Percentiles rank a stretch among this genome's conserved stretches.
Evolutionary conservation across 331 rosid species (phyloP).

Genomic region (Phaseolus coccineus): DNA sequence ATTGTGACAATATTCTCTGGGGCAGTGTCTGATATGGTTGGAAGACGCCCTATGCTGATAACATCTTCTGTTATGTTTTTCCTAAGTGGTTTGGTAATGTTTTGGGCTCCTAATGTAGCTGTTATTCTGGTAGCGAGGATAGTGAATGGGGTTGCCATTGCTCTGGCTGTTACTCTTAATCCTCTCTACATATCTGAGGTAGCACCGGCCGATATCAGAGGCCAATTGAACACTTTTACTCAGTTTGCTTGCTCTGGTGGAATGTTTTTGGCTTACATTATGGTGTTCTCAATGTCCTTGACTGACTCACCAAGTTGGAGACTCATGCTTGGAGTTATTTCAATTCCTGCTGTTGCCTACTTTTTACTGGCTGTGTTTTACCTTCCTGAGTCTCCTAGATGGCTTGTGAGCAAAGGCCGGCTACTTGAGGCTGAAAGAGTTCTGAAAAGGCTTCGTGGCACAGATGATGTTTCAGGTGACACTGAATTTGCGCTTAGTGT

Average conservation of each 20-base stretch:
- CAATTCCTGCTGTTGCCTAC: constrained; percentile 76
- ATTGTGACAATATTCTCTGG: constrained; percentile 78
- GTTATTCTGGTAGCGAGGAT: constrained; percentile 73
- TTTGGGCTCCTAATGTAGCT: constrained; percentile 80
- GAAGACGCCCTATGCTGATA: constrained; percentile 82
- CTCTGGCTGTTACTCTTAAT: constrained; percentile 71
- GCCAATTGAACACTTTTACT: constrained; percentile 77
- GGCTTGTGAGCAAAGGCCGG: constrained; percentile 97
- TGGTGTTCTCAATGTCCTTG: constrained; percentile 87
- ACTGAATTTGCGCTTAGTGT: not conserved
- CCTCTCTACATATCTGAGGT: constrained; percentile 96
- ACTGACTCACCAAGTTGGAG: constrained; percentile 75
- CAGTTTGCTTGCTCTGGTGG: constrained; percentile 89
- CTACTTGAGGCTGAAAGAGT: constrained; percentile 78
- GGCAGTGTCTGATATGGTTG: constrained; percentile 72
- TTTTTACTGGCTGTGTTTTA: constrained; percentile 65
- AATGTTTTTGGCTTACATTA: constrained; percentile 85
- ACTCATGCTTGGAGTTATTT: constrained; percentile 79
- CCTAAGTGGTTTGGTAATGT: constrained; percentile 66
- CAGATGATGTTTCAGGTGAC: constrained; percentile 87
- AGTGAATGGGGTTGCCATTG: constrained; percentile 73
- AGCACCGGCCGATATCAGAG: constrained; percentile 93
- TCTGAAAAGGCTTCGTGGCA: constrained; percentile 77
- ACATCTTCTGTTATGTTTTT: constrained; percentile 70
- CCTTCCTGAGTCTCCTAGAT: constrained; percentile 94